Conservation (phyloP, 2,329 filamentous ascomycete genomes). For the Botrytis elliptica region DNA sequence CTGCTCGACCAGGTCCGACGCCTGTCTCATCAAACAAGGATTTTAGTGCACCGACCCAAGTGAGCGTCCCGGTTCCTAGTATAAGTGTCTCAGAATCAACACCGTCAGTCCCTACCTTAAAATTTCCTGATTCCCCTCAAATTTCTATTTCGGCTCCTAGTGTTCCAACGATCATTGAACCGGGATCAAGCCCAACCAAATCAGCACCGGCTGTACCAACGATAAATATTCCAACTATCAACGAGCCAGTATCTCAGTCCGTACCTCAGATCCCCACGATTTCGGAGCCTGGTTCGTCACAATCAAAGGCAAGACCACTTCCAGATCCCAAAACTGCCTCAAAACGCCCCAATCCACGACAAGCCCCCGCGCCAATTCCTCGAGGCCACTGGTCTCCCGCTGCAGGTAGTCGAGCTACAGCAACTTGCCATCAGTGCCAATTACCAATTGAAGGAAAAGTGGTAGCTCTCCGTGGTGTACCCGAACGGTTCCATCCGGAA, state of each 20-base stretch:
- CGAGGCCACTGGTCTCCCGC: constrained; percentile 57
- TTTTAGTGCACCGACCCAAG: constrained; percentile 45
- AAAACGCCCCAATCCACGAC: constrained; percentile 38
- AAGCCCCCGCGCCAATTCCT: constrained; percentile 36
- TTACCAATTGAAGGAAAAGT: constrained; percentile 87
- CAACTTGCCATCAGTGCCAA: constrained; percentile 80
- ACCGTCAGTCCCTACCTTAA: constrained; percentile 37
- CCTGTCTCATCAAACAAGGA: constrained; percentile 40
- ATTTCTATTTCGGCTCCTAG: constrained; percentile 33
- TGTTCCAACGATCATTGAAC: constrained; percentile 33
- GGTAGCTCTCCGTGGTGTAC: constrained; percentile 72
- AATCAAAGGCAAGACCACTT: constrained; percentile 37
- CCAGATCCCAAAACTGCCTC: constrained; percentile 42
- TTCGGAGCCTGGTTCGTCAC: constrained; percentile 38
- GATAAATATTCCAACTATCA: constrained; percentile 36
- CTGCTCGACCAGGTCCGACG: constrained; percentile 34
- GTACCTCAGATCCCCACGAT: constrained; percentile 34
- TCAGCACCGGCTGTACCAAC: constrained; percentile 30
- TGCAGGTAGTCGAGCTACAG: constrained; percentile 56
- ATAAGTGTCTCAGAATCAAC: constrained; percentile 32
- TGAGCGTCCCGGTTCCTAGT: constrained; percentile 44
- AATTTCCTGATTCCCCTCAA: constrained; percentile 34
- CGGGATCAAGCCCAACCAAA: constrained; percentile 39
- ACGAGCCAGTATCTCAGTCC: constrained; percentile 22
- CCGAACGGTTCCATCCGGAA: constrained; percentile 81